Conservation (phyloP, 1,284 basidiomycete genomes). For the Puccinia polysora region DNA sequence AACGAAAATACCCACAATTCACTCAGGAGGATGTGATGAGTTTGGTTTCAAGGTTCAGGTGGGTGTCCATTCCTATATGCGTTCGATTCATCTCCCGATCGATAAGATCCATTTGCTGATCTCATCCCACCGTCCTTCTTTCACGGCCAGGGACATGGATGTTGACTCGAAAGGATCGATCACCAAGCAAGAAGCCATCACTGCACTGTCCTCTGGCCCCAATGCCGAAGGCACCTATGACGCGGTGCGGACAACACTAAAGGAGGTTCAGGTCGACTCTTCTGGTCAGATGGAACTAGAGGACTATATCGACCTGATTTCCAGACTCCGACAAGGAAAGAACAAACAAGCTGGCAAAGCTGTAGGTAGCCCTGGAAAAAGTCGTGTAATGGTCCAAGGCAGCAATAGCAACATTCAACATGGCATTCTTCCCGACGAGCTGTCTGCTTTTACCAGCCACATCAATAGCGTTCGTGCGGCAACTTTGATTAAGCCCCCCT, state of each 20-base stretch:
- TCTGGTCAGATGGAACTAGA: conserved; percentile 94
- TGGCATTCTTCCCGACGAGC: conserved; percentile 97
- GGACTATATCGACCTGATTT: conserved; percentile 93
- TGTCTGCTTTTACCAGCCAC: conserved; percentile 91
- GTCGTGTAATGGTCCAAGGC: conserved; percentile 90
- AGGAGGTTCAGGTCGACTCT: conserved; percentile 87
- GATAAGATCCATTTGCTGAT: not conserved
- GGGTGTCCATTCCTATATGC: conserved; percentile 61
- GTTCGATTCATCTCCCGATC: not conserved
- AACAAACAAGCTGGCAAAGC: conserved; percentile 56
- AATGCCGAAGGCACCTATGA: conserved; percentile 82
- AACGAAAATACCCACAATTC: conserved; percentile 90
- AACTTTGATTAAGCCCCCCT: no score
- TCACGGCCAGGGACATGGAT: conserved; percentile 50
- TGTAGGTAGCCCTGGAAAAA: conserved; percentile 55
- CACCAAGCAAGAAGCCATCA: conserved; percentile 74
- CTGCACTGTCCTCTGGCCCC: conserved; percentile 62
- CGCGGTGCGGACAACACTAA: conserved; percentile 75
- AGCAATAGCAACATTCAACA: conserved; percentile 94
- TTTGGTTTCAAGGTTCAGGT: conserved; percentile 60
- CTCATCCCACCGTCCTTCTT: not conserved
- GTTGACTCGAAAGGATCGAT: conserved; percentile 80
- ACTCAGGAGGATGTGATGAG: conserved; percentile 86
- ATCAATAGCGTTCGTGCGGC: conserved; percentile 67
- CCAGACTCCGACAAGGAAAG: conserved; percentile 63